These are phyloP conservation scores for Penicillium arizonense DNA, from an alignment of 495 filamentous ascomycete species.

Conservation along the genomic window DNA sequence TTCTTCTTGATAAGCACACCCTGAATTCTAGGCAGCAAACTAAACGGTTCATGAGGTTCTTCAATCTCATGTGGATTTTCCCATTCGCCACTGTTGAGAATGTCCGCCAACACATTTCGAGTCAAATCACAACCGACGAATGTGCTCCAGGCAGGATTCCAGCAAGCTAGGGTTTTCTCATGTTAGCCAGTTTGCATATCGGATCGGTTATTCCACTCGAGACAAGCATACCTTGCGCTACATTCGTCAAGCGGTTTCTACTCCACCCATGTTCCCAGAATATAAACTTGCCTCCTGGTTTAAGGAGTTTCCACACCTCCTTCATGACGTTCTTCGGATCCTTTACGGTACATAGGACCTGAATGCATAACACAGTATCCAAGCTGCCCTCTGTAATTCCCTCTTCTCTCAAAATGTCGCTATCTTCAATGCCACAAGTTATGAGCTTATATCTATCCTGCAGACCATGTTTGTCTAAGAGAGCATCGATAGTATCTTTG, in stretches of 20 bases:
- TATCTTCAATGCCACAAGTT: slow-evolving; percentile 36
- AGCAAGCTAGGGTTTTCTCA: slow-evolving; percentile 16
- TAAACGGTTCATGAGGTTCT: slow-evolving; percentile 16
- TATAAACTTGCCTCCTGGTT: slow-evolving; percentile 36
- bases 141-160: slow-evolving; percentile 24
- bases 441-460: slow-evolving; percentile 40
- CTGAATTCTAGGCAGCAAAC: slow-evolving; percentile 19
- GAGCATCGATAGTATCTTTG: slow-evolving; percentile 17
- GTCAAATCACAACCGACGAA: slow-evolving; percentile 23
- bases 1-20: slow-evolving; percentile 26
- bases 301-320: slow-evolving; percentile 27
- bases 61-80: slow-evolving; percentile 23
- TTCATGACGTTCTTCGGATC: slow-evolving; percentile 23
- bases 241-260: slow-evolving; percentile 23
- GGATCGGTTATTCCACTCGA: no score
- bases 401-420: slow-evolving; percentile 26
- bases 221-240: slow-evolving; percentile 25
- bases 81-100: slow-evolving; percentile 23
- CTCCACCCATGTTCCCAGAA: slow-evolving; percentile 45
- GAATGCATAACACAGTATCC: slow-evolving; percentile 28
- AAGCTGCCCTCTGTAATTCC: slow-evolving; percentile 39
- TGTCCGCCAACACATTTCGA: slow-evolving; percentile 20
- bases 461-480: slow-evolving; percentile 22
- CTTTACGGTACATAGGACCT: slow-evolving; percentile 28
- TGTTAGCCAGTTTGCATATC: slow-evolving; percentile 7